phyloP scores from a whole-genome alignment of 2,329 filamentous ascomycete species.

The Rhinocladiella mackenziei region DNA sequence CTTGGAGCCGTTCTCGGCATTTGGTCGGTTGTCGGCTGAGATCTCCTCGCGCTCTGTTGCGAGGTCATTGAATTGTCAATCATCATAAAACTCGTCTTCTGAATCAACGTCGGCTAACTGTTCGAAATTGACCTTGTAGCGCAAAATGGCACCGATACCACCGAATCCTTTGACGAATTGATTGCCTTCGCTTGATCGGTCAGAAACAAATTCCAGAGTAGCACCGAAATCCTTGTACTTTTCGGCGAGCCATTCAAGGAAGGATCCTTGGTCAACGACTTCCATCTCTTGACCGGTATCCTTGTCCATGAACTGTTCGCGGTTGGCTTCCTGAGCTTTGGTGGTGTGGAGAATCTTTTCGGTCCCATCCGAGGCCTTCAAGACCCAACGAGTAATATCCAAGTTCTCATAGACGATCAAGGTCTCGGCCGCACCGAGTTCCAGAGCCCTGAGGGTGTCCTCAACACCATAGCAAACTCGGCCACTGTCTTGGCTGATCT shows the following conservation, averaged over 20 bases:
- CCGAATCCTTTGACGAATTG: constrained; percentile 99
- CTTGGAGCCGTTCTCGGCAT: constrained; percentile 6
- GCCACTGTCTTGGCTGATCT: constrained; percentile 96
- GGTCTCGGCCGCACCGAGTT: constrained; percentile 89
- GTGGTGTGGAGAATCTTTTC: constrained; percentile 81
- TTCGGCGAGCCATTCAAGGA: constrained; percentile 99
- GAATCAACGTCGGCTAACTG: constrained; percentile 86
- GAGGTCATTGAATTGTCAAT: constrained; percentile 37
- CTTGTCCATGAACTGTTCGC: constrained; percentile 89
- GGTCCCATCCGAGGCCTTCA: constrained; percentile 71
- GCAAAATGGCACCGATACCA: constrained; percentile 93
- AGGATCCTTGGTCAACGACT: constrained; percentile 76
- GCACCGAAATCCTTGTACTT: constrained; percentile 98
- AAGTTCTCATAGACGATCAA: constrained; percentile 97
- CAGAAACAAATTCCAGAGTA: constrained; percentile 92
- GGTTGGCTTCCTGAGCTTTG: constrained; percentile 76
- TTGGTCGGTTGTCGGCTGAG: constrained; percentile 47
- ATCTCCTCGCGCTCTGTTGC: constrained; percentile 66
- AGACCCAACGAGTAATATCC: constrained; percentile 84
- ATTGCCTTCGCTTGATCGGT: constrained; percentile 95
- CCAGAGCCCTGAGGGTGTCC: constrained; percentile 92
- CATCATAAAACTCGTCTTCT: constrained; percentile 84
- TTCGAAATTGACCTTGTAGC: constrained; percentile 99
- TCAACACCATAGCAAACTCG: constrained; percentile 98
- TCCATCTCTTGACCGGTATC: constrained; percentile 98